phyloP scores from a whole-genome alignment of 2,329 filamentous ascomycete species.

The Cladosporium sp. region DNA sequence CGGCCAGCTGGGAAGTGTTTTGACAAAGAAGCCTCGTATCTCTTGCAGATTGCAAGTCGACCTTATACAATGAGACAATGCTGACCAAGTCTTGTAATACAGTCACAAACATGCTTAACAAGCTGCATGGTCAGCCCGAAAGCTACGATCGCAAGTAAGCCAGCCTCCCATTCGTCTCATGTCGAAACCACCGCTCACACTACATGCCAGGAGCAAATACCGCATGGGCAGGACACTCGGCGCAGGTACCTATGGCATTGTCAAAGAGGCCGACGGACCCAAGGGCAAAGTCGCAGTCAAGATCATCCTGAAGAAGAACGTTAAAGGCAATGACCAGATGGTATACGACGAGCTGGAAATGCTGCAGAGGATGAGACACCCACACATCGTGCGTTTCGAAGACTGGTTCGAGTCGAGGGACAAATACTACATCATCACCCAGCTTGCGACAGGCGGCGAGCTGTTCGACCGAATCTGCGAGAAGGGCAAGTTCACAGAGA shows the following conservation, averaged over 20 bases:
- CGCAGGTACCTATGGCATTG: constrained; percentile 97
- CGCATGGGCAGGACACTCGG: constrained; percentile 90
- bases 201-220: constrained; percentile 71
- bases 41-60: not conserved
- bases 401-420: constrained; percentile 99
- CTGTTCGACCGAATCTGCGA: constrained; percentile 98
- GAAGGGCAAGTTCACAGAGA: constrained; percentile 96
- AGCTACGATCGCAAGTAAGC: constrained; percentile 92
- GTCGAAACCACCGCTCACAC: constrained; percentile 23
- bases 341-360: constrained; percentile 96
- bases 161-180: constrained; percentile 43
- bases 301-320: constrained; percentile 99
- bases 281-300: constrained; percentile 91
- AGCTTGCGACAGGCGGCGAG: constrained; percentile 93
- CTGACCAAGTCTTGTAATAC: constrained; percentile 22
- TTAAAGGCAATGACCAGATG: constrained; percentile 98
- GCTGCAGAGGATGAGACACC: constrained; percentile 86
- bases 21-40: not conserved
- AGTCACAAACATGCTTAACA: constrained; percentile 92
- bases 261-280: constrained; percentile 86
- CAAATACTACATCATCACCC: constrained; percentile 99
- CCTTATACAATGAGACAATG: not conserved
- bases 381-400: constrained; percentile 94
- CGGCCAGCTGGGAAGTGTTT: not conserved
- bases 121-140: constrained; percentile 93